Percentiles rank a stretch among this genome's conserved stretches.
Conservation (phyloP, 108 stramenopile genomes). For the Thalassiosira profunda region DNA sequence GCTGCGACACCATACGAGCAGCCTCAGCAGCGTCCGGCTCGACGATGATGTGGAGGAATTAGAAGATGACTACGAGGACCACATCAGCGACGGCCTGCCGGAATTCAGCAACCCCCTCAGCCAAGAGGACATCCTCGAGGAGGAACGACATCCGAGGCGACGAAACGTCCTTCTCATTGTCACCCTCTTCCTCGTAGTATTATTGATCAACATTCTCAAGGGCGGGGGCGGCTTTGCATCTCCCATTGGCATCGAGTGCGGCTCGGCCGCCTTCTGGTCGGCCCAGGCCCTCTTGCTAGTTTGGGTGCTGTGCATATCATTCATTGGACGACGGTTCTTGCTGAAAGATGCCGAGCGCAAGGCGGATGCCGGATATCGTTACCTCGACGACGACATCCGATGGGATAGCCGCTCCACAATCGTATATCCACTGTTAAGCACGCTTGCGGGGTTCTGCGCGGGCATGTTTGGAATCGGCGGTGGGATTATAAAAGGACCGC, state of each 20-base stretch:
- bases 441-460: slow-evolving; percentile 94
- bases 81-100: background rate
- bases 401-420: slow-evolving; percentile 90
- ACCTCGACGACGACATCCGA: slow-evolving; percentile 83
- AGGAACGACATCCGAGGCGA: slow-evolving; percentile 49
- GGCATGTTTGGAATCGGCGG: slow-evolving; percentile 97
- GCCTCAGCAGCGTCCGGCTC: slow-evolving; percentile 15
- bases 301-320: slow-evolving; percentile 79
- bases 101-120: slow-evolving; percentile 30
- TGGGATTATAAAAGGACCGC: slow-evolving; percentile 95
- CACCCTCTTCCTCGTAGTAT: slow-evolving; percentile 78
- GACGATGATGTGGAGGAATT: too few species aligned
- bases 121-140: slow-evolving; percentile 57
- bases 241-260: slow-evolving; percentile 92
- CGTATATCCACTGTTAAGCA: slow-evolving; percentile 89
- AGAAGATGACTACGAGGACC: slow-evolving; percentile 28
- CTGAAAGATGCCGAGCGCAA: slow-evolving; percentile 57
- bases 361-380: slow-evolving; percentile 47
- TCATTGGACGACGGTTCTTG: slow-evolving; percentile 53
- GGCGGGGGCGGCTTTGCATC: slow-evolving; percentile 83
- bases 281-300: slow-evolving; percentile 76
- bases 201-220: slow-evolving; percentile 82
- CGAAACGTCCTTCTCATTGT: slow-evolving; percentile 70
- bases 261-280: slow-evolving; percentile 76
- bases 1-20: too few species aligned